Evolutionary conservation across 1,284 basidiomycete species (phyloP), one percentile per base, ranked within the genome.

Genomic region (Moniliophthora roreri): DNA sequence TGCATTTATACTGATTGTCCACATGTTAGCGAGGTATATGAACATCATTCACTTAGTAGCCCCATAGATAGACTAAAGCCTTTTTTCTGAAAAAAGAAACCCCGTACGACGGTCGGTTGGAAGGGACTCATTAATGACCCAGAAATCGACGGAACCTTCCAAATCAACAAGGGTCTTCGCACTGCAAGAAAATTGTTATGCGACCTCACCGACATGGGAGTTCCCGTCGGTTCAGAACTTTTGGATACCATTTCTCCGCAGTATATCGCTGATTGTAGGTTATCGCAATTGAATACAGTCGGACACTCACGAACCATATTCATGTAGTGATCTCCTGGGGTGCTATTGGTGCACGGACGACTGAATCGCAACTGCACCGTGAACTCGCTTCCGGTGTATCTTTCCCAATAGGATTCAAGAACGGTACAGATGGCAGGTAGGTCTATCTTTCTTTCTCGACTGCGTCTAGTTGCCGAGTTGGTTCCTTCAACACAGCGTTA

Each of bases 371-470:
- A 69, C 84, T 97, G 9, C 94, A 96, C 66, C 85, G 94, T 55
- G 95, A 97, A 73, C 87, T 96, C 48, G 91, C 93, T 2, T 89
- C 85, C n/a, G 92, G 91, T 66, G 84, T 89, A 28, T 92, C 90
- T 47, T 92, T 93, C 82, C 91, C 92, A 11, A 89, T 93, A 58
- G 92, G 96, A n/a, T 99, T 99, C 87, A 99, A 99, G 75, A 99
- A 99, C 70, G 95, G 95, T 51, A 98, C 96, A 4, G 95, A 98
- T 69, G 96, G 96, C 48, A 89, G 89, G 86, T 93, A 59, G 65
- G 77, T 57, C 70, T 77, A 39, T 40, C 11, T 36, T 49, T 35
- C 10, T 24, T 6, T 48, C 15, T 15, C 53, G n/a, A n/a, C n/a
- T n/a, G n/a, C n/a, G n/a, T n/a, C n/a, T n/a, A n/a, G n/a, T n/a